phyloP scores from a whole-genome alignment of 192 early-diverging fungal species.

The Backusella macrospora region DNA sequence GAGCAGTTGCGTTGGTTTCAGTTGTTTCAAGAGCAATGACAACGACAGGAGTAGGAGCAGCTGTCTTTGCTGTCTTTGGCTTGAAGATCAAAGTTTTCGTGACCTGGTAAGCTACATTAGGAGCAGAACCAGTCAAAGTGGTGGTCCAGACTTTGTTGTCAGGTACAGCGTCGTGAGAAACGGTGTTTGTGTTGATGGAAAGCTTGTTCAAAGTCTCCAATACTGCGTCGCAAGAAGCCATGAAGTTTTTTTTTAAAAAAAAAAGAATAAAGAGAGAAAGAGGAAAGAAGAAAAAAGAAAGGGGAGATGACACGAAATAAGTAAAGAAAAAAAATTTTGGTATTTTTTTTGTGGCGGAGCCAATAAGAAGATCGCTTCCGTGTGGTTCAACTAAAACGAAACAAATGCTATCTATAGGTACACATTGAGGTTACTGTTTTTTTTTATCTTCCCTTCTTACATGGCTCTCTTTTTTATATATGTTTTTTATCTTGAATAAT shows the following conservation, averaged over 20 bases:
- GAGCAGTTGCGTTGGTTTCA: constrained; percentile 50
- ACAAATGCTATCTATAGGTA: background rate
- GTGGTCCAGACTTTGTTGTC: constrained; percentile 62
- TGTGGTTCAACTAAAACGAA: background rate
- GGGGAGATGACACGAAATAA: constrained; percentile 1
- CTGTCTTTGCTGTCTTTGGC: constrained; percentile 74
- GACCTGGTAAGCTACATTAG: constrained; percentile 35
- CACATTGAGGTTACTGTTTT: no score
- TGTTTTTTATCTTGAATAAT: no score
- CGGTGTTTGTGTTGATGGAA: constrained; percentile 36
- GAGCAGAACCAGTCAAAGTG: constrained; percentile 36
- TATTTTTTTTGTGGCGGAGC: constrained; percentile 7
- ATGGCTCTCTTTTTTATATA: no score
- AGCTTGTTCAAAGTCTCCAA: constrained; percentile 31
- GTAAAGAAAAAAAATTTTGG: constrained; percentile 4
- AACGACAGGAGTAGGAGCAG: constrained; percentile 61
- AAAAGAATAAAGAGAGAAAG: background rate
- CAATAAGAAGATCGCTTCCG: background rate
- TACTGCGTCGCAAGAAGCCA: constrained; percentile 28
- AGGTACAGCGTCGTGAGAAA: constrained; percentile 58
- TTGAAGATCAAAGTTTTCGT: constrained; percentile 81
- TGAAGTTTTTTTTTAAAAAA: constrained; percentile 6
- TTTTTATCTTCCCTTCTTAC: no score
- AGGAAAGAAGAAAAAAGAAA: background rate
- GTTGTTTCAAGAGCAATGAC: constrained; percentile 64